Base-by-base conservation (phyloP, 2,329 filamentous ascomycete genomes). In the Microcyclospora tardicrescens region DNA sequence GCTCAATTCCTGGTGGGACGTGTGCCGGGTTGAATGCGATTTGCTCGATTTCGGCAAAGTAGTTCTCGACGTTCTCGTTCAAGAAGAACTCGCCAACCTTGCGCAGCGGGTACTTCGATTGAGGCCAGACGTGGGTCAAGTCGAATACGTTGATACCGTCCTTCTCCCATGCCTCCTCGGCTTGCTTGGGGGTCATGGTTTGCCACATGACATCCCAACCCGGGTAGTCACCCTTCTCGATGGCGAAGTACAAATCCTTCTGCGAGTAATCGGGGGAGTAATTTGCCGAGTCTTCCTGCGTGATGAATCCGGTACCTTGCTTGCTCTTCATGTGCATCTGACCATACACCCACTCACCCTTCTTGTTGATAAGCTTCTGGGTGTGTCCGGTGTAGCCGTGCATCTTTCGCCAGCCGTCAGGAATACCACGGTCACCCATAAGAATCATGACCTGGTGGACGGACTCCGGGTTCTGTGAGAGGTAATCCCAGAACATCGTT, bases 11-110 rank as follows among this genome's bases (percentile, higher is more conserved):
- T 3, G 78, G 77, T 3, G 75, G 68, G 58, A 82, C 60, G 54
- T 82, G 77, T 6, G 75, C 69, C 30, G 79, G 79, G 43, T 71
- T 77, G 68, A 81, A 84, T 2, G 77, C 75, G 13, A 74, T 69
- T 55, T 82, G 79, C 62, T 84, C 79, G 36, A 82, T 79, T 50
- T 81, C 74, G 46, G 71, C 70, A 45, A 76, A 76, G 57, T 76
- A 76, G 55, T 76, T 76, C 55, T 71, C 59, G n/a, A 62, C 63
- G 45, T 72, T 72, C 58, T 71, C 68, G 54, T 71, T 72, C 32
- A 72, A 47, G 48, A 59, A 61, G 49, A 72, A 67, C 51, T 70
- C 67, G 46, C 68, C 68, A 28, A 72, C 61, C 55, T 71, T 69
- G 45, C 68, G 67, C 5, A 69, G 61, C 33, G 68, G 69, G 56